A percentile compares a stretch with the other conserved stretches of the same genome.
These are phyloP conservation scores for Ophiostoma pallidulum DNA, from an alignment of 2,329 filamentous ascomycete genomes.

Conservation along the genomic window DNA sequence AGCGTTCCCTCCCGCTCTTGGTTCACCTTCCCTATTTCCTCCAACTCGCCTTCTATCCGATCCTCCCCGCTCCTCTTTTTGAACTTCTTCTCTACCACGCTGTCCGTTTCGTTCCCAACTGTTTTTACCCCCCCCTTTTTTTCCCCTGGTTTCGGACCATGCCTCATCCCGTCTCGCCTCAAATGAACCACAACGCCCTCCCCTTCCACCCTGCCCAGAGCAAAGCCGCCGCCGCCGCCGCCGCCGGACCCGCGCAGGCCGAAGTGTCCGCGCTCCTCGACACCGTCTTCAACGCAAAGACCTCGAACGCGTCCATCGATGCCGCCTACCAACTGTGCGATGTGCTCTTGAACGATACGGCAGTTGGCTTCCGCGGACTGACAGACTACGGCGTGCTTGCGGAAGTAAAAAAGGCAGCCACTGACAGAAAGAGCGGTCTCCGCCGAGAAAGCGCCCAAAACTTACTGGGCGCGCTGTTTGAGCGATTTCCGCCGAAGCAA, in stretches of 20 bases:
- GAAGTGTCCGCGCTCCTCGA: slow-evolving; percentile 57
- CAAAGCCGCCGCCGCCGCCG: slow-evolving; percentile 24
- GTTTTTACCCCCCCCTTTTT: neutral
- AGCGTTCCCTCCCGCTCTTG: neutral
- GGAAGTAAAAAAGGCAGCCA: slow-evolving; percentile 62
- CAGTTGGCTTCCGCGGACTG: slow-evolving; percentile 44
- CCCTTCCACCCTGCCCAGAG: slow-evolving; percentile 20
- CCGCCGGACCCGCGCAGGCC: slow-evolving; percentile 41
- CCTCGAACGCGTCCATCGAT: slow-evolving; percentile 59
- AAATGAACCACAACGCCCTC: slow-evolving; percentile 16
- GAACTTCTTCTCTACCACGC: slow-evolving; percentile 1
- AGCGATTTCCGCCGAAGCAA: slow-evolving; percentile 72
- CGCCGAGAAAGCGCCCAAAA: slow-evolving; percentile 90
- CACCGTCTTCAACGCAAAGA: slow-evolving; percentile 59
- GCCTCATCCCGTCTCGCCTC: slow-evolving; percentile 18
- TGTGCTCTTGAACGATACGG: slow-evolving; percentile 39
- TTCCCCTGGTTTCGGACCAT: slow-evolving; percentile 7
- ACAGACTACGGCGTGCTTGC: slow-evolving; percentile 43
- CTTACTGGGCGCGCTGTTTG: slow-evolving; percentile 84
- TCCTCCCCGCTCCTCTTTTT: neutral
- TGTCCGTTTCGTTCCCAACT: neutral
- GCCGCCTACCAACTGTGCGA: slow-evolving; percentile 54
- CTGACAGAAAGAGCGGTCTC: slow-evolving; percentile 86
- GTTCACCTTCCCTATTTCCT: too few species aligned
- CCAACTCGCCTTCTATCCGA: neutral